Percentiles rank a stretch among this genome's conserved stretches.
Evolutionary conservation across 2,329 filamentous ascomycete species (phyloP).

Genomic region (Neurospora sp.): DNA sequence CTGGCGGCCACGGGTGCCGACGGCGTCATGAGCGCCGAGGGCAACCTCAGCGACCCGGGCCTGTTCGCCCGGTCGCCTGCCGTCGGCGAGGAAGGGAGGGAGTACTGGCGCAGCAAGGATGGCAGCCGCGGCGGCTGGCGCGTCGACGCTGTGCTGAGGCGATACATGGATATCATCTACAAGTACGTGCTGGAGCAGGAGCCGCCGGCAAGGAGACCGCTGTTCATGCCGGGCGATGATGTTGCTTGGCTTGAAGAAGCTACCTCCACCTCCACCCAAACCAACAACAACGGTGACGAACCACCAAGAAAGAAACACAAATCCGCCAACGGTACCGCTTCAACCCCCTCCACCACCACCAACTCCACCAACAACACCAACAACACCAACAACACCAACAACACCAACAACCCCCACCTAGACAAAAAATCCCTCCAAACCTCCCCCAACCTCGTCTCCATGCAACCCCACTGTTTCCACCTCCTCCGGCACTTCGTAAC

Average conservation of each 20-base stretch:
- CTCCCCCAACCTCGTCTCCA: constrained; percentile 60
- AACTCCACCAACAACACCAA: background rate
- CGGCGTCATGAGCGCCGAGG: constrained; percentile 92
- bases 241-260: constrained; percentile 33
- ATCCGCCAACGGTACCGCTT: constrained; percentile 20
- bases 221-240: constrained; percentile 60
- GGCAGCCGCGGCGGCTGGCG: constrained; percentile 71
- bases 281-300: constrained; percentile 27
- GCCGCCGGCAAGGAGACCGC: constrained; percentile 57
- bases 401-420: background rate
- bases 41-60: constrained; percentile 82
- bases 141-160: constrained; percentile 75
- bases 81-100: constrained; percentile 55
- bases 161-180: constrained; percentile 88
- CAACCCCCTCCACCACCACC: background rate
- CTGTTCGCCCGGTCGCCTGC: constrained; percentile 67
- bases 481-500: constrained; percentile 75
- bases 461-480: constrained; percentile 92
- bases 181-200: constrained; percentile 58
- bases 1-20: constrained; percentile 79
- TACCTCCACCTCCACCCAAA: constrained; percentile 16
- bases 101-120: constrained; percentile 77
- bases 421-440: background rate
- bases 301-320: constrained; percentile 45
- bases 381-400: background rate